These are phyloP conservation scores for Candida loeiensis DNA, from an alignment of 805 yeast species.

Conservation along the genomic window DNA sequence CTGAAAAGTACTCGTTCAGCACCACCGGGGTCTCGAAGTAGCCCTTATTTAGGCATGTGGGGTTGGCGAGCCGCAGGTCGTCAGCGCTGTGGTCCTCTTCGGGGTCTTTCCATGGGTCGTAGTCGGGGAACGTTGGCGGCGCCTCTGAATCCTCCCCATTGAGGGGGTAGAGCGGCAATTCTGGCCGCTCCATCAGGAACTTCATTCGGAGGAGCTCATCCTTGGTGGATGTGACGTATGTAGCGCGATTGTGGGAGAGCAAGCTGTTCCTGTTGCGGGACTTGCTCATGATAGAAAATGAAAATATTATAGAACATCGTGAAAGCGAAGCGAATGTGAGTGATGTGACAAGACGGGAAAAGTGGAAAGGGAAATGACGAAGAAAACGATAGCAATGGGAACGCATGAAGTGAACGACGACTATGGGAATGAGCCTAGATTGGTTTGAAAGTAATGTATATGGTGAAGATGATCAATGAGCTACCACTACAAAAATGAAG, in stretches of 20 bases:
- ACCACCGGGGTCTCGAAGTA: constrained; percentile 61
- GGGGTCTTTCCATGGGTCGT: constrained; percentile 61
- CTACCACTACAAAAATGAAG: no score
- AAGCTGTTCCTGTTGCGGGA: constrained; percentile 27
- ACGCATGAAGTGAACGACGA: no score
- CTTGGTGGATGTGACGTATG: constrained; percentile 20
- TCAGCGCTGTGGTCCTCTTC: constrained; percentile 37
- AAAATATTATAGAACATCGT: no score
- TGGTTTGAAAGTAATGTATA: no score
- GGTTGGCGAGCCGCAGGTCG: constrained; percentile 48
- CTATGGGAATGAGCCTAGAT: no score
- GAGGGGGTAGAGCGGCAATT: constrained; percentile 31
- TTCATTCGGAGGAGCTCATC: constrained; percentile 36
- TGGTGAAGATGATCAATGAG: no score
- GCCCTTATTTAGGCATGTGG: constrained; percentile 61
- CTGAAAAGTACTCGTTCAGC: constrained; percentile 65
- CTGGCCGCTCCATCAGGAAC: constrained; percentile 35
- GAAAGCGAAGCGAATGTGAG: neutral
- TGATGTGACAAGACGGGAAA: neutral
- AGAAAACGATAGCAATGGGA: no score
- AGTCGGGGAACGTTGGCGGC: constrained; percentile 57
- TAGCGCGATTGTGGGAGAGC: constrained; percentile 21
- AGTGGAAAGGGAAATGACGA: no score
- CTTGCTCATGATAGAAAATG: constrained; percentile 15
- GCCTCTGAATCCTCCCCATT: constrained; percentile 17